Conservation (phyloP, 352 stramenopile species). For the Plasmopara viticola region DNA sequence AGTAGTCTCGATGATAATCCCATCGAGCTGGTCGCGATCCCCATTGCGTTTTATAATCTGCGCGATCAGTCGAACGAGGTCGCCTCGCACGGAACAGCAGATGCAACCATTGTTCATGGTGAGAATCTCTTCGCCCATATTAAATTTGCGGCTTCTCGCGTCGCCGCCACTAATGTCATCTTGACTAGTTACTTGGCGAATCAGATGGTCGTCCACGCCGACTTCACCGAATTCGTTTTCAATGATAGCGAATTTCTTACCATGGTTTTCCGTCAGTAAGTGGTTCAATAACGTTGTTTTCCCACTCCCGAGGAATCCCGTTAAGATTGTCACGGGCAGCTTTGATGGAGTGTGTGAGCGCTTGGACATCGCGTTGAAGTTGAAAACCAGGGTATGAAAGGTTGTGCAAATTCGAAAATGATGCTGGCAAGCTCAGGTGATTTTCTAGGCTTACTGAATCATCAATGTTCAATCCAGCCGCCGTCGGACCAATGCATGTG, state of each 20-base stretch:
- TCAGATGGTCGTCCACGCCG: slow-evolving; percentile 87
- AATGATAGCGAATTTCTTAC: slow-evolving; percentile 92
- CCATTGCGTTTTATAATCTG: slow-evolving; percentile 53
- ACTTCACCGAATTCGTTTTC: slow-evolving; percentile 96
- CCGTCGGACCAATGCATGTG: neutral
- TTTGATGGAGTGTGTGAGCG: slow-evolving; percentile 23
- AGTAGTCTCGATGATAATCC: slow-evolving; percentile 88
- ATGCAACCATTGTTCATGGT: slow-evolving; percentile 95
- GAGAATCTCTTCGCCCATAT: slow-evolving; percentile 66
- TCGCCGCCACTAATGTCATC: slow-evolving; percentile 18
- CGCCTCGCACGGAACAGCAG: slow-evolving; percentile 92
- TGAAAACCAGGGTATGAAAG: neutral
- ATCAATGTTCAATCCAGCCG: neutral
- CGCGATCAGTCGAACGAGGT: slow-evolving; percentile 47
- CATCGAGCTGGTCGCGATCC: slow-evolving; percentile 46
- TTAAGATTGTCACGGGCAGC: slow-evolving; percentile 88
- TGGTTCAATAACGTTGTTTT: slow-evolving; percentile 96
- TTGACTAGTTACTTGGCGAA: slow-evolving; percentile 28
- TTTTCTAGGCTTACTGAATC: neutral
- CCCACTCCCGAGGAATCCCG: slow-evolving; percentile 88
- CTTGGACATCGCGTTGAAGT: slow-evolving; percentile 24
- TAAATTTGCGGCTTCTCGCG: slow-evolving; percentile 37
- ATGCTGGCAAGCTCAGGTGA: too few species aligned
- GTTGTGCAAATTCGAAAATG: neutral
- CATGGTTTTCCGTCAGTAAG: slow-evolving; percentile 85